Evolutionary conservation across 2,329 filamentous ascomycete species (phyloP).

Genomic region (Penicillium rolfsii): DNA sequence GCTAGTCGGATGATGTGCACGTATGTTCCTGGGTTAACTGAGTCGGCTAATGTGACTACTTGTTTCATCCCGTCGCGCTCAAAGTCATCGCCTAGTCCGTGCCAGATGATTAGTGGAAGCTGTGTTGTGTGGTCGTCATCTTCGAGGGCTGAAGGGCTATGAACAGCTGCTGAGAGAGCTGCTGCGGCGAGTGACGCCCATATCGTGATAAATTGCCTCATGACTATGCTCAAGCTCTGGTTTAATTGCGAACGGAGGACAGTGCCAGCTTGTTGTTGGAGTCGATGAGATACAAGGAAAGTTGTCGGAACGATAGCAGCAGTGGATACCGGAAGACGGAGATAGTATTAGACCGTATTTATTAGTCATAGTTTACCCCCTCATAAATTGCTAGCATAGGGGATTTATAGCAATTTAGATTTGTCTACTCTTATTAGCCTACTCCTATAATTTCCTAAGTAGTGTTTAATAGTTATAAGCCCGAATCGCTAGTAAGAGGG

Average conservation of each 20-base stretch:
- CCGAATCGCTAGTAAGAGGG: too few species aligned
- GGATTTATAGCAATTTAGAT: too few species aligned
- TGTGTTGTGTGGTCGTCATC: slow-evolving; percentile 49
- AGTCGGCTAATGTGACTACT: slow-evolving; percentile 71
- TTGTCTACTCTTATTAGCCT: too few species aligned
- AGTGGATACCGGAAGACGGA: too few species aligned
- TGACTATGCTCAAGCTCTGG: slow-evolving; percentile 1
- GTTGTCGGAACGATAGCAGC: background rate
- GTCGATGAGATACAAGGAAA: background rate
- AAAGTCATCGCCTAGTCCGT: slow-evolving; percentile 72
- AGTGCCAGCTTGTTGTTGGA: background rate
- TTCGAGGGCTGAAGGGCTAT: slow-evolving; percentile 18
- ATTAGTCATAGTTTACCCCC: too few species aligned
- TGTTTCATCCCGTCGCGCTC: slow-evolving; percentile 72
- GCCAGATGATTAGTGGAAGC: slow-evolving; percentile 92
- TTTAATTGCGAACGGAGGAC: slow-evolving; percentile 10
- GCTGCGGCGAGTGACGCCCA: slow-evolving; percentile 24
- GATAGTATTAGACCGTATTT: too few species aligned
- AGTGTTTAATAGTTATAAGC: too few species aligned
- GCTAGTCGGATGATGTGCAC: slow-evolving; percentile 78
- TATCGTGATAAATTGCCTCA: slow-evolving; percentile 20
- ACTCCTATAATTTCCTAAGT: too few species aligned
- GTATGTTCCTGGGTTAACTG: slow-evolving; percentile 78
- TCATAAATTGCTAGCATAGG: too few species aligned
- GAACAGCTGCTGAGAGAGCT: slow-evolving; percentile 25